Conservation (phyloP, 352 stramenopile species). For the Saprolegnia diclina region DNA sequence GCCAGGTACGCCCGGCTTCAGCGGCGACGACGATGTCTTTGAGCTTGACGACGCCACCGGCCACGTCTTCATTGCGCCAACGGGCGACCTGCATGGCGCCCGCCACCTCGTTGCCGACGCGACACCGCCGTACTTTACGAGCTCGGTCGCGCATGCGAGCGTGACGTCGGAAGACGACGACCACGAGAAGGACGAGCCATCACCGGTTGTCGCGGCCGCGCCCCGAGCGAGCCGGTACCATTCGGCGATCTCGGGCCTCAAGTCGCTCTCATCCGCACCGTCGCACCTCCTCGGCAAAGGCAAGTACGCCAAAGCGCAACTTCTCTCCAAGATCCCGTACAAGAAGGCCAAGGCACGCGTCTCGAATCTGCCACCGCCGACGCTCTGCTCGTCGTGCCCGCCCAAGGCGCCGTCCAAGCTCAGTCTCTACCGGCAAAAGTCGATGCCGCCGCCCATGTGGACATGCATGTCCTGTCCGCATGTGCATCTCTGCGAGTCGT, state of each 20-base stretch:
- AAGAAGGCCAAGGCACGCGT: neutral
- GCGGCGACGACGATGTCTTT: neutral
- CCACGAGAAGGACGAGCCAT: neutral
- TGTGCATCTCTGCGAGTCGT: slow-evolving; percentile 62
- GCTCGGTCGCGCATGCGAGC: neutral
- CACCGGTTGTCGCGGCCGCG: neutral
- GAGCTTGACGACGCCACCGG: neutral
- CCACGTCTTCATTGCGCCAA: neutral
- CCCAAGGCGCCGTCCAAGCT: slow-evolving; percentile 9
- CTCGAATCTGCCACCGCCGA: neutral
- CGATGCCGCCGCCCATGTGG: slow-evolving; percentile 34
- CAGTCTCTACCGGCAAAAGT: slow-evolving; percentile 10
- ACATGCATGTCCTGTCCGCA: slow-evolving; percentile 61
- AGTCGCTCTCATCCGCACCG: slow-evolving; percentile 1
- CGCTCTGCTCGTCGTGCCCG: neutral
- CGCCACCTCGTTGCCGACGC: neutral
- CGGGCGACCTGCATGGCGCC: neutral
- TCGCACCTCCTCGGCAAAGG: neutral
- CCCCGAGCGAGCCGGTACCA: neutral
- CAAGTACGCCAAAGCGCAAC: neutral
- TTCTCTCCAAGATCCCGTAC: slow-evolving; percentile 9
- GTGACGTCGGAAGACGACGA: slow-evolving; percentile 3
- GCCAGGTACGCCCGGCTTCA: neutral
- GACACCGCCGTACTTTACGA: neutral
- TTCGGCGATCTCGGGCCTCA: slow-evolving; percentile 4